Evolutionary conservation across 306 rosid genomes (phyloP).

Genomic region (Prunus davidiana): DNA sequence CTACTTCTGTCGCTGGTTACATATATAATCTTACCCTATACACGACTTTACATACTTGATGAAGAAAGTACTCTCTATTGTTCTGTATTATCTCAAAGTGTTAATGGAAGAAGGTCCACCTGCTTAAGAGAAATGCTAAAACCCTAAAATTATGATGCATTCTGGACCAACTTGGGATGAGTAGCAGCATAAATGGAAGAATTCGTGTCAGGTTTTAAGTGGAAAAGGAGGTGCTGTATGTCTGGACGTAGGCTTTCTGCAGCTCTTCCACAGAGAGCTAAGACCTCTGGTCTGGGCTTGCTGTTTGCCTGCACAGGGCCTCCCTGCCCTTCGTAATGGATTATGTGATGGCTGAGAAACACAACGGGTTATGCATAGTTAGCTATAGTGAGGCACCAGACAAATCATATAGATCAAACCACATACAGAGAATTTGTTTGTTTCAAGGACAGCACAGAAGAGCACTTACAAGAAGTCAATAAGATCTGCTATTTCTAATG

Average conservation of each 20-base stretch:
- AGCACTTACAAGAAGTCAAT: slow-evolving; percentile 83
- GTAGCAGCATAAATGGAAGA: slow-evolving; percentile 82
- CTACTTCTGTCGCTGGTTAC: not conserved
- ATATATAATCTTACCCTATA: not conserved
- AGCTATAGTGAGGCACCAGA: slow-evolving; percentile 12
- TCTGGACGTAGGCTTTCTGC: slow-evolving; percentile 83
- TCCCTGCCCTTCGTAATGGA: slow-evolving; percentile 96
- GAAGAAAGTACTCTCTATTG: not conserved
- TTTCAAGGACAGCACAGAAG: slow-evolving; percentile 20
- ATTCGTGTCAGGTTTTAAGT: slow-evolving; percentile 71
- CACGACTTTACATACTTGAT: not conserved
- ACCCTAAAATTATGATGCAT: slow-evolving; percentile 37
- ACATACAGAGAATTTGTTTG: not conserved
- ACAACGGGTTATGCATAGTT: slow-evolving; percentile 14
- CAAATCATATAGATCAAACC: slow-evolving; percentile 6
- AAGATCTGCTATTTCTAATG: slow-evolving; percentile 78
- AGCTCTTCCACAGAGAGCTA: slow-evolving; percentile 70
- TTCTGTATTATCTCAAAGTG: not conserved
- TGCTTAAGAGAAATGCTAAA: not conserved
- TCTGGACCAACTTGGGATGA: slow-evolving; percentile 73
- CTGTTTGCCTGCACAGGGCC: slow-evolving; percentile 85
- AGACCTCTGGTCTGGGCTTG: slow-evolving; percentile 85
- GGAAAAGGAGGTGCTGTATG: slow-evolving; percentile 82
- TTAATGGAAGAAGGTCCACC: too few relatives aligned
- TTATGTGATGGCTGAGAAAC: slow-evolving; percentile 68